Conservation (phyloP, 768 basidiomycete genomes). For the Suillus hirtellus region DNA sequence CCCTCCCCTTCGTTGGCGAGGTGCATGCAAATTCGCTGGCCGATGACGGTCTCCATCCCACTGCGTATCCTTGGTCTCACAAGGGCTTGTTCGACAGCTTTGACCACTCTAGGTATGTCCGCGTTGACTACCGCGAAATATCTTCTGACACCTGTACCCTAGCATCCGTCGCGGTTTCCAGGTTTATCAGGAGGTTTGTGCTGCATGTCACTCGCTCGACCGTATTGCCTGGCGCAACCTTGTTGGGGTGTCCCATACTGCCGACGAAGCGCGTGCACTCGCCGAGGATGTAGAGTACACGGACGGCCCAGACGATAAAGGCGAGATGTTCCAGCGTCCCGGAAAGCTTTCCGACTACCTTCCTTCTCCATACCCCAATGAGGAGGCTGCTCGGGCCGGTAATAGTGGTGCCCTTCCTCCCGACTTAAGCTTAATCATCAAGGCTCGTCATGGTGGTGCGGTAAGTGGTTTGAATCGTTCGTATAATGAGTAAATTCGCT, state of each 20-base stretch:
- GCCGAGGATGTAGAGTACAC: conserved; percentile 97
- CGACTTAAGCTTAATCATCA: conserved; percentile 95
- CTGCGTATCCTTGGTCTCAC: conserved; percentile 89
- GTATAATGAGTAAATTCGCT: conserved; percentile 9
- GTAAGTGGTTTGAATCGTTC: conserved; percentile 49
- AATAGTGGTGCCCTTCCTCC: conserved; percentile 97
- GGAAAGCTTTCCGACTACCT: conserved; percentile 98
- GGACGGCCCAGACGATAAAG: conserved; percentile 91
- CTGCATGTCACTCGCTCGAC: conserved; percentile 98
- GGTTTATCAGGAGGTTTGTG: conserved; percentile 99
- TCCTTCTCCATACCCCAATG: conserved; percentile 94
- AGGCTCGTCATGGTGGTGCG: conserved; percentile 95
- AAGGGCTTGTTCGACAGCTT: conserved; percentile 86
- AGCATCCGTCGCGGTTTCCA: conserved; percentile 96
- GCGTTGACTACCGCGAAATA: conserved; percentile 14
- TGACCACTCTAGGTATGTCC: conserved; percentile 89
- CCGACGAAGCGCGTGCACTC: conserved; percentile 83
- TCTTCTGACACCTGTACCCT: conserved; percentile 13
- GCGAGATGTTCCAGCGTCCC: conserved; percentile 98
- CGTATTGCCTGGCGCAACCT: conserved; percentile 99
- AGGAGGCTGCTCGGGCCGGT: conserved; percentile 92
- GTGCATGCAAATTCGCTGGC: conserved; percentile 90
- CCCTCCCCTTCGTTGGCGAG: conserved; percentile 85
- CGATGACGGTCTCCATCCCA: conserved; percentile 93
- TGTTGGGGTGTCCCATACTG: conserved; percentile 96